Conservation (phyloP, 352 stramenopile genomes). For the Pythium sp. region DNA sequence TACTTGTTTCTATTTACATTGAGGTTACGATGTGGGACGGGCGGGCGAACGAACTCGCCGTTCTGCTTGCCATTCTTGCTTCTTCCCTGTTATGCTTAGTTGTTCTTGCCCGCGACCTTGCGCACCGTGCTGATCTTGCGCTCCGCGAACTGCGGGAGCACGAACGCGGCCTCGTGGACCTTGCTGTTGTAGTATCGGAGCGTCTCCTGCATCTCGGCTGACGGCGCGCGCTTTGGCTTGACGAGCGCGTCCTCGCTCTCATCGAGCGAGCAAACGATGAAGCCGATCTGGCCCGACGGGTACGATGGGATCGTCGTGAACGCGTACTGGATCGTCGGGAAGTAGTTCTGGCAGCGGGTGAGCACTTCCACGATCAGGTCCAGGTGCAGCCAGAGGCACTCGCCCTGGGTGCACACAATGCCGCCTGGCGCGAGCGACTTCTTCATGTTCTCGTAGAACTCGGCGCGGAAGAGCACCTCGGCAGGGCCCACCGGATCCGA, state of each 20-base stretch:
- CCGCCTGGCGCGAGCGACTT: slow-evolving; percentile 83
- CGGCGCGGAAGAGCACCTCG: slow-evolving; percentile 93
- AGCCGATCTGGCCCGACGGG: slow-evolving; percentile 98
- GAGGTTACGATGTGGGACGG: slow-evolving; percentile 3
- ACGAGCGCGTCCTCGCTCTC: slow-evolving; percentile 49
- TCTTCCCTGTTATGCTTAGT: slow-evolving; percentile 9
- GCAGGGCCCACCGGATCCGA: slow-evolving; percentile 94
- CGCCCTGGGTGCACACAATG: slow-evolving; percentile 91
- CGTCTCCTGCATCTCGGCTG: slow-evolving; percentile 51
- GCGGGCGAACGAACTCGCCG: not conserved
- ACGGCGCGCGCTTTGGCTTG: slow-evolving; percentile 68
- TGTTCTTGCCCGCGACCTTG: slow-evolving; percentile 35
- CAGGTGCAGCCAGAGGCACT: slow-evolving; percentile 98
- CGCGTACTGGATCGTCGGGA: slow-evolving; percentile 96
- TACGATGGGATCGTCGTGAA: slow-evolving; percentile 99
- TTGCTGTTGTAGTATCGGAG: slow-evolving; percentile 95
- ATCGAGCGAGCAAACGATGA: slow-evolving; percentile 91
- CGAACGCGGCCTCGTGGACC: slow-evolving; percentile 95
- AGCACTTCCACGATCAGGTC: slow-evolving; percentile 96
- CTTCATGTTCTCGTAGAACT: slow-evolving; percentile 96
- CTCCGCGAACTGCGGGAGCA: slow-evolving; percentile 94
- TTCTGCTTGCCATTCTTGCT: not conserved
- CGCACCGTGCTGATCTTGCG: slow-evolving; percentile 75
- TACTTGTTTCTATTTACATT: slow-evolving; percentile 15
- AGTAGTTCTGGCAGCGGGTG: slow-evolving; percentile 85